These are phyloP conservation scores for Truncatella angustata DNA, from an alignment of 2,329 filamentous ascomycete genomes.

Conservation along the genomic window DNA sequence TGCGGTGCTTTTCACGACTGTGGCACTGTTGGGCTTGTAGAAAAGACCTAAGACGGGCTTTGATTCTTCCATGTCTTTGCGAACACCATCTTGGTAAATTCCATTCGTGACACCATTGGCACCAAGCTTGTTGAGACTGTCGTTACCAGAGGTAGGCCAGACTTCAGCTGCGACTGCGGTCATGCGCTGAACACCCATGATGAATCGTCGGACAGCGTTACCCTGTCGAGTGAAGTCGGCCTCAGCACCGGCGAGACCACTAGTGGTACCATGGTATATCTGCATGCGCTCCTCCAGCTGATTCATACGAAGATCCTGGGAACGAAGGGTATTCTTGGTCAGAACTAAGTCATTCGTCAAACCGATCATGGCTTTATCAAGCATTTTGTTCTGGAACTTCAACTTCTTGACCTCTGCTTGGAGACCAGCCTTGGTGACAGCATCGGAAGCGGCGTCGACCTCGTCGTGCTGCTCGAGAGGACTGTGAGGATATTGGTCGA, in stretches of 20 bases:
- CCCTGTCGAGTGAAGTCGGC: background rate
- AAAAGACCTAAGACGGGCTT: background rate
- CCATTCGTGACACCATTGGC: background rate
- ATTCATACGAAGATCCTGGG: conserved; percentile 8
- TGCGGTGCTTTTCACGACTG: no score
- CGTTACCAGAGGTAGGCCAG: background rate
- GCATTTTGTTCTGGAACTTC: background rate
- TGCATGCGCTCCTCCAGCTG: conserved; percentile 3
- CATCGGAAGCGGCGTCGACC: background rate
- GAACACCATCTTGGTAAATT: background rate
- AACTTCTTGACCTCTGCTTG: background rate
- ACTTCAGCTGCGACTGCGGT: conserved; percentile 4
- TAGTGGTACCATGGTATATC: background rate
- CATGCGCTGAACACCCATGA: conserved; percentile 4
- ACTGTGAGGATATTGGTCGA: background rate
- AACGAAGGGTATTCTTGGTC: background rate
- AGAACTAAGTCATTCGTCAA: conserved; percentile 8
- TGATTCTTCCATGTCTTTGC: background rate
- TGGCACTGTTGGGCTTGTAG: no score
- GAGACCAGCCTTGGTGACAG: background rate
- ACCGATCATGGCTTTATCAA: background rate
- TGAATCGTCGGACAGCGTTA: background rate
- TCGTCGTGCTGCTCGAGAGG: background rate
- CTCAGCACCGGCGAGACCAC: background rate
- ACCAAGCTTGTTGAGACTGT: background rate